These are phyloP conservation scores for Scorias spongiosa DNA, from an alignment of 2,329 filamentous ascomycete genomes.

Conservation along the genomic window DNA sequence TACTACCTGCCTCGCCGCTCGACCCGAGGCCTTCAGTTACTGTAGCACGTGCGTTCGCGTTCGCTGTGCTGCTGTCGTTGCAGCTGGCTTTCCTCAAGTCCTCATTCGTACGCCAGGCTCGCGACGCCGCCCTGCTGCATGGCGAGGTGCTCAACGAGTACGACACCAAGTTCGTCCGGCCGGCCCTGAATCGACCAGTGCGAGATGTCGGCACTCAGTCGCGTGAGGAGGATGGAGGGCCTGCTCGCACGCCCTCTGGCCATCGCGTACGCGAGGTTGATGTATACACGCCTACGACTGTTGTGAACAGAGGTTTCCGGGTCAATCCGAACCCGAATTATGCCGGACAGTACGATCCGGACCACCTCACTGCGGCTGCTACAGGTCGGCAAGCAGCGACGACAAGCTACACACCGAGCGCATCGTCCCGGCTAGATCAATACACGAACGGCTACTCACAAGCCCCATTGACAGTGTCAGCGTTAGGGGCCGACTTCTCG, in stretches of 20 bases:
- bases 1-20: conserved; percentile 59
- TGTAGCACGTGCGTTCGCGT: conserved; percentile 64
- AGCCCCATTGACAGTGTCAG: conserved; percentile 1
- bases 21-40: conserved; percentile 76
- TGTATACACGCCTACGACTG: conserved; percentile 44
- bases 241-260: conserved; percentile 17
- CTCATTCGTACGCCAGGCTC: conserved; percentile 68
- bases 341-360: conserved; percentile 48
- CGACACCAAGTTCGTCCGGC: conserved; percentile 88
- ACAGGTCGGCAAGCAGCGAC: conserved; percentile 8
- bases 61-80: conserved; percentile 58
- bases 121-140: conserved; percentile 71
- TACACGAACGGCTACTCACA: conserved; percentile 3
- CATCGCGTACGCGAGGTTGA: conserved; percentile 35
- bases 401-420: conserved; percentile 1
- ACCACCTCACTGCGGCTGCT: conserved; percentile 24
- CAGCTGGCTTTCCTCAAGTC: conserved; percentile 62
- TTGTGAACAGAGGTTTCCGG: conserved; percentile 61
- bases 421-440: conserved; percentile 1
- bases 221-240: conserved; percentile 21
- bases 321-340: conserved; percentile 77
- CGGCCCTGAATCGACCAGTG: conserved; percentile 67
- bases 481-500: conserved; percentile 23
- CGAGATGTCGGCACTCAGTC: conserved; percentile 68
- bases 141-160: conserved; percentile 92